Evolutionary conservation across 164 flowering plant species (phyloP).

Genomic region (Piper betle): DNA sequence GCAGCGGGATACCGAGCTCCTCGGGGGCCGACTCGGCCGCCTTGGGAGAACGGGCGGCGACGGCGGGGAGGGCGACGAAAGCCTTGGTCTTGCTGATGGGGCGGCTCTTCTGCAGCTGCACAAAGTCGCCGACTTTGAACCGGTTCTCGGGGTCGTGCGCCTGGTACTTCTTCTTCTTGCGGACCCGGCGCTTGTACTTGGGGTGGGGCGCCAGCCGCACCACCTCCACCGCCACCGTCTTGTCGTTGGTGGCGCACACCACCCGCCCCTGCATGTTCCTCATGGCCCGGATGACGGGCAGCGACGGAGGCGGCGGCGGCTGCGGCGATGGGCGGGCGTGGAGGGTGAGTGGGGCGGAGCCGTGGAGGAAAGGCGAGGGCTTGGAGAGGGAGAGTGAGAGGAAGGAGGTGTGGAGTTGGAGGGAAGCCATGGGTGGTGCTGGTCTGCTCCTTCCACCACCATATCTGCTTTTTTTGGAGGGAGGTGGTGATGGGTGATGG

Average conservation of each 20-base stretch:
- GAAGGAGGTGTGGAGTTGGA: slow-evolving; percentile 18
- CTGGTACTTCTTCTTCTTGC: slow-evolving; percentile 88
- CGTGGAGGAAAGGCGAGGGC: slow-evolving; percentile 48
- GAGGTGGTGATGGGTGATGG: no score
- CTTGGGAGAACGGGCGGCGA: slow-evolving; percentile 15
- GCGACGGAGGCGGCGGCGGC: slow-evolving; percentile 14
- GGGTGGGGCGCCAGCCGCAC: slow-evolving; percentile 68
- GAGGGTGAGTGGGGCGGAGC: slow-evolving; percentile 28
- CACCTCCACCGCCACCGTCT: slow-evolving; percentile 49
- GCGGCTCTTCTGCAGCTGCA: slow-evolving; percentile 58
- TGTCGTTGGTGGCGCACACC: slow-evolving; percentile 68
- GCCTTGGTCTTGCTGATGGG: slow-evolving; percentile 86
- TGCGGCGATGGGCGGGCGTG: slow-evolving; percentile 32
- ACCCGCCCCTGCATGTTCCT: slow-evolving; percentile 59
- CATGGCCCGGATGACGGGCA: slow-evolving; percentile 50
- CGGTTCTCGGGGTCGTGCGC: slow-evolving; percentile 83
- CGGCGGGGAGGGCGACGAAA: slow-evolving; percentile 46
- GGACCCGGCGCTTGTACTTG: slow-evolving; percentile 71
- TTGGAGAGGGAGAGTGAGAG: slow-evolving; percentile 30
- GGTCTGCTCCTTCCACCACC: no score
- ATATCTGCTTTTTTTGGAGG: no score
- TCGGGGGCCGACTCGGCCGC: slow-evolving; percentile 8
- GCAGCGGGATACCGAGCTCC: slow-evolving; percentile 52
- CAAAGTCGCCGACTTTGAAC: slow-evolving; percentile 75
- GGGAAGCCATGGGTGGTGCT: background rate